A percentile compares a stretch with the other conserved stretches of the same genome.
Evolutionary conservation across 805 yeast genomes (phyloP).

Genomic region (Vanderwaltozyma polyspora): DNA sequence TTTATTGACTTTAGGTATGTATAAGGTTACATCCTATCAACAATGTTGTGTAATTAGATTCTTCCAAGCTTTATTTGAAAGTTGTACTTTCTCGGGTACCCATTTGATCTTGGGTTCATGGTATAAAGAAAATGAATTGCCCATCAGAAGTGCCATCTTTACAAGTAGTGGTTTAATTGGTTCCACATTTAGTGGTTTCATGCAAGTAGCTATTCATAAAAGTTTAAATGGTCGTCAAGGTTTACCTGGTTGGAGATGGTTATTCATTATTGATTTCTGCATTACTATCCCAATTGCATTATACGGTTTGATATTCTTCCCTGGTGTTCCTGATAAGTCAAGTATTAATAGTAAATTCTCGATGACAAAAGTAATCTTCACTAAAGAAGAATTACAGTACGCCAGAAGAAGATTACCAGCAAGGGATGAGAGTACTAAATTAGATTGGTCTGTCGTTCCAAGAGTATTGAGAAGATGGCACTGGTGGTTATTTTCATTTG

Average conservation of each 20-base stretch:
- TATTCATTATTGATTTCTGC: conserved; percentile 51
- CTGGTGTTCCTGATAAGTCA: conserved; percentile 41
- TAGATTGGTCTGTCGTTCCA: conserved; percentile 30
- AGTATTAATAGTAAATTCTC: conserved; percentile 11
- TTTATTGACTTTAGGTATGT: conserved; percentile 39
- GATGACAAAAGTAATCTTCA: conserved; percentile 28
- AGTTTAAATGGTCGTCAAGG: conserved; percentile 38
- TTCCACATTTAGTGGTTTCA: conserved; percentile 42
- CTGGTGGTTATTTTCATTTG: conserved; percentile 41
- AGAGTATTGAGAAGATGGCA: conserved; percentile 45
- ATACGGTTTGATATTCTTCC: conserved; percentile 47
- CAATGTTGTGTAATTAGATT: conserved; percentile 49
- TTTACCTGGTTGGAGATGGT: conserved; percentile 55
- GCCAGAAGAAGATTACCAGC: conserved; percentile 35
- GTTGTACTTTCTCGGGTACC: conserved; percentile 44
- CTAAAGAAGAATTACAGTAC: conserved; percentile 30
- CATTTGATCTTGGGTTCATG: conserved; percentile 45
- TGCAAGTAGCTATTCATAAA: conserved; percentile 44
- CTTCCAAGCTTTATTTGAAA: conserved; percentile 50
- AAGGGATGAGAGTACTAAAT: conserved; percentile 28
- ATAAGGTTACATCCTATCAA: conserved; percentile 34
- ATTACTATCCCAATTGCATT: conserved; percentile 47
- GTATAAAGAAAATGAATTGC: conserved; percentile 39
- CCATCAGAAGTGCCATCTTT: conserved; percentile 43
- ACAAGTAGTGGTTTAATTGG: conserved; percentile 46